Evolutionary conservation across 352 stramenopile species (phyloP), one percentile per base, ranked within the genome.

Genomic region (Phytophthora sp.): DNA sequence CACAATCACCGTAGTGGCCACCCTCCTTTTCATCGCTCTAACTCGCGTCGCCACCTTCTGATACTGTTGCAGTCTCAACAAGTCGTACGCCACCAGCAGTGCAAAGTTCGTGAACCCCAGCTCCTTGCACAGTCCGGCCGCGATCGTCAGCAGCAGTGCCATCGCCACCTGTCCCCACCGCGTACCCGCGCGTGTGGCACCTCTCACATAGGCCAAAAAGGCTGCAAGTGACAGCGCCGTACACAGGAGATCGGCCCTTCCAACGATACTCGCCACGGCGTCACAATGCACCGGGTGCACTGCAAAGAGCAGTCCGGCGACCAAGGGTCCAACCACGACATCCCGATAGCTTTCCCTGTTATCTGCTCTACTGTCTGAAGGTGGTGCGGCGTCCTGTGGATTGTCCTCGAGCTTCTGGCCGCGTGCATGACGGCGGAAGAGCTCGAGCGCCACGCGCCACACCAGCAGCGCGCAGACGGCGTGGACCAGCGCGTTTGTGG

Each of bases 231-330:
- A 82, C 32, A 96, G 76, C 9, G 81, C 49, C 1, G 87, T 90
- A 23, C 81, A 94, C 5, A 98, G 66, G 39, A 98, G 65, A 69
- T 98, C 94, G 0, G 91, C 92, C 24, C 94, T 79, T 3, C 93
- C 92, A 9, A 98, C 94, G 31, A 98, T 79, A 51, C 89, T 95
- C 1, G 90, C 89, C 13, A 98, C 72, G 1, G 92, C 86, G 58
- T 98, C 92, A 32, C 88, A 93, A 54, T 98, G 93, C 23, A 98
- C 78, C 7, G 91, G 88, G 54, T 98, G 92, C 18, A 97, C 87
- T 4, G 88, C 88, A 57, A 98, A 98, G 32, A 98, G n/a, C 30
- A 97, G 41, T 0, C 78, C 89, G 1, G 91, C 75, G 23, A 58
- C 49, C n/a, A 70, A 6, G 10, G 52, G 1, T n/a, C 52, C 64